phyloP scores from a whole-genome alignment of 345 rosid species.

The Rhizophora mangle region DNA sequence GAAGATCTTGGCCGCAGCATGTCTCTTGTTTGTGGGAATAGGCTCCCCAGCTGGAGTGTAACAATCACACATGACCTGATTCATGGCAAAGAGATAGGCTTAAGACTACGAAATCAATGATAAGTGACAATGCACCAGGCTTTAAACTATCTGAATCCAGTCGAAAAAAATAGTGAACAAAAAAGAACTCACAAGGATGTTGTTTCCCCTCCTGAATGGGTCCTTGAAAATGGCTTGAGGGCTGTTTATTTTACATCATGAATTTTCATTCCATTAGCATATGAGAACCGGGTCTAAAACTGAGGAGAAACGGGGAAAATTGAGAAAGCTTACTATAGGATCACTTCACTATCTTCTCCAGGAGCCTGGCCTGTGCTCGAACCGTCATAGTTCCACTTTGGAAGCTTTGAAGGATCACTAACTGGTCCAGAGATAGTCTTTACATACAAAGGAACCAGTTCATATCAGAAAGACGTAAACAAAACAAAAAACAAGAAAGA shows the following conservation, averaged over 20 bases:
- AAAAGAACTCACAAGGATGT: conserved; percentile 63
- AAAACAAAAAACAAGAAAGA: not conserved
- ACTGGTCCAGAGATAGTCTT: conserved; percentile 30
- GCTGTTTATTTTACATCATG: conserved; percentile 35
- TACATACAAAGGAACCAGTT: not conserved
- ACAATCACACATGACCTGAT: conserved; percentile 86
- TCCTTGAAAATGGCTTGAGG: conserved; percentile 96
- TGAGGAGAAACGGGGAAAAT: not conserved
- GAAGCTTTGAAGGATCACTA: conserved; percentile 27
- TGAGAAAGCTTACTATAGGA: conserved; percentile 54
- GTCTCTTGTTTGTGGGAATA: conserved; percentile 80
- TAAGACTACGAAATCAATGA: not conserved
- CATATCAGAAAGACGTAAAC: not conserved
- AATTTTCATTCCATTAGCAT: conserved; percentile 2
- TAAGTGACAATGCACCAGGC: no score
- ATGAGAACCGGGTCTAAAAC: no score
- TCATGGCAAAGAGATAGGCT: not conserved
- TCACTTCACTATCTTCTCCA: conserved; percentile 93
- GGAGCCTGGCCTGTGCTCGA: conserved; percentile 94
- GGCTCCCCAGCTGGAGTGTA: conserved; percentile 96
- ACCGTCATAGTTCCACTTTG: conserved; percentile 58
- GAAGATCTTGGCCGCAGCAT: conserved; percentile 72
- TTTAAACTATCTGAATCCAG: not conserved
- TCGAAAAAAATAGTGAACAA: not conserved
- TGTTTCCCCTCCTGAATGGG: conserved; percentile 85